Evolutionary conservation across 371 early-diverging fungal species (phyloP).

Genomic region (Mortierella sp.): DNA sequence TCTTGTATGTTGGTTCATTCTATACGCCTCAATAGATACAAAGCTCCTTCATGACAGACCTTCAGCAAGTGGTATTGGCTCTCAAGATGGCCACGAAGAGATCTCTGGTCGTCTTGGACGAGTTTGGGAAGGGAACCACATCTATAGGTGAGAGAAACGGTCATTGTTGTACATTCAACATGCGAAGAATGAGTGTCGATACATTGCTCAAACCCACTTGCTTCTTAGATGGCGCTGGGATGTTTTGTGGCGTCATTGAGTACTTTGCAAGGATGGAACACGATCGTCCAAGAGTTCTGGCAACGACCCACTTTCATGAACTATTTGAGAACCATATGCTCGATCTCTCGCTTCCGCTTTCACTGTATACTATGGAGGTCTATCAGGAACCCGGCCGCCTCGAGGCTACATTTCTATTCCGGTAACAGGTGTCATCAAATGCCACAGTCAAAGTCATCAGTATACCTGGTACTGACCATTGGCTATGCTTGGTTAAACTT

Average conservation of each 20-base stretch:
- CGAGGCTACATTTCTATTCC: constrained; percentile 41
- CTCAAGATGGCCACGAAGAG: constrained; percentile 59
- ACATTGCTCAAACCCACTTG: too few relatives aligned
- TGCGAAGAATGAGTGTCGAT: too few relatives aligned
- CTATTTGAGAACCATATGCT: constrained; percentile 55
- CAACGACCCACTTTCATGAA: constrained; percentile 98
- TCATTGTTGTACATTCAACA: too few relatives aligned
- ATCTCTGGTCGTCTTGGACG: constrained; percentile 94
- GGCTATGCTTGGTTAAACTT: too few relatives aligned
- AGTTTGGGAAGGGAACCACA: constrained; percentile 98
- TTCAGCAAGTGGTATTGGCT: constrained; percentile 72
- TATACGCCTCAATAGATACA: constrained; percentile 74
- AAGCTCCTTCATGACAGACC: constrained; percentile 70
- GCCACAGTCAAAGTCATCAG: too few relatives aligned
- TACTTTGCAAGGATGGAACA: constrained; percentile 19
- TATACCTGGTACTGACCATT: too few relatives aligned
- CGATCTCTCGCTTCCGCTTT: constrained; percentile 28
- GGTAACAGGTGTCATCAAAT: too few relatives aligned
- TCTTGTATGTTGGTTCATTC: too few relatives aligned
- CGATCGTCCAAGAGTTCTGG: constrained; percentile 65
- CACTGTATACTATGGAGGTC: constrained; percentile 45
- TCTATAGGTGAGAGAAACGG: constrained; percentile 59
- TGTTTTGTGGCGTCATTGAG: constrained; percentile 47
- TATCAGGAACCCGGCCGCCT: constrained; percentile 25
- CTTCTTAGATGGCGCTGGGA: constrained; percentile 63